Percentiles rank a stretch among this genome's conserved stretches.
Evolutionary conservation across 306 rosid species (phyloP).

Genomic region (Prinsepia uniflora): DNA sequence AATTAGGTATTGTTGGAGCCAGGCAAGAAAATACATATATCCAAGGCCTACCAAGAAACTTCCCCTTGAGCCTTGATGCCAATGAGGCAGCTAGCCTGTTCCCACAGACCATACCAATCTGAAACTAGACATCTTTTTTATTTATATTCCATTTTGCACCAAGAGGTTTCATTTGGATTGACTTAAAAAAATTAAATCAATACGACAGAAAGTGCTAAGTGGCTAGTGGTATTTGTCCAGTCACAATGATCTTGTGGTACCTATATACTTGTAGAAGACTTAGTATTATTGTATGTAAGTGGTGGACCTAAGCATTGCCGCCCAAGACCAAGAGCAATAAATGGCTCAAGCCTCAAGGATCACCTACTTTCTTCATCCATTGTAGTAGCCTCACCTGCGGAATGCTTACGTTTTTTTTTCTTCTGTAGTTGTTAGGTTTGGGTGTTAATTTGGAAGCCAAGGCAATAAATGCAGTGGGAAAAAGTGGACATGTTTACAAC

Average conservation of each 20-base stretch:
- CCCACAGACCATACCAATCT: neutral
- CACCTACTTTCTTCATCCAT: neutral
- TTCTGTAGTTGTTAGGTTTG: neutral
- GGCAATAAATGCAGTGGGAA: neutral
- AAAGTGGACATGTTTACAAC: too few relatives aligned
- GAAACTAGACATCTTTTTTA: neutral
- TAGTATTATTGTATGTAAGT: neutral
- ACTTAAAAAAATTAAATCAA: neutral
- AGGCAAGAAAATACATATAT: neutral
- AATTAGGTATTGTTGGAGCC: neutral
- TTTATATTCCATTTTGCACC: neutral
- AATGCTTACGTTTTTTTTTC: neutral
- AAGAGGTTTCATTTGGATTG: neutral
- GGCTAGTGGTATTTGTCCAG: neutral
- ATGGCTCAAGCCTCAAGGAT: neutral
- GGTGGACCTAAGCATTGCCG: slow-evolving; percentile 21
- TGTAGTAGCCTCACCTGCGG: too few relatives aligned
- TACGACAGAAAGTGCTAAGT: slow-evolving; percentile 13
- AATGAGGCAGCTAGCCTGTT: neutral
- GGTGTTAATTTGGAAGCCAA: slow-evolving; percentile 11
- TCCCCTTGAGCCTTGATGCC: neutral
- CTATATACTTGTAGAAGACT: neutral
- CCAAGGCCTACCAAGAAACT: slow-evolving; percentile 3
- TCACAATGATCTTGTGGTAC: slow-evolving; percentile 31
- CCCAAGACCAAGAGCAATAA: neutral